Evolutionary conservation across 225 moss, liverwort and hornwort species (phyloP).

Genomic region (Pseudoscleropodium purum): DNA sequence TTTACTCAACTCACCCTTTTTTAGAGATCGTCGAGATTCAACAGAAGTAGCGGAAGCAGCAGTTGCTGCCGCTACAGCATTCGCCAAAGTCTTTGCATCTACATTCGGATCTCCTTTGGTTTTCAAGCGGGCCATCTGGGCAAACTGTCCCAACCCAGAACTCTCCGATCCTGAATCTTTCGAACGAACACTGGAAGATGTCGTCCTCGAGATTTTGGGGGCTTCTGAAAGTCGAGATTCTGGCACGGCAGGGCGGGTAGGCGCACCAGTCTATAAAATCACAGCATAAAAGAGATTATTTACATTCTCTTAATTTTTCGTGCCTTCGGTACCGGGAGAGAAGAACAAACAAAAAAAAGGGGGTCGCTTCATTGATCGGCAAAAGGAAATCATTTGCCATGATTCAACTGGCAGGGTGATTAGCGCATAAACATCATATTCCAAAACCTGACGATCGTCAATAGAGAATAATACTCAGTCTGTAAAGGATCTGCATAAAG

Average conservation of each 20-base stretch:
- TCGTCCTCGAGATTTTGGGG: conserved; percentile 29
- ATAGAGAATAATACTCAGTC: not conserved
- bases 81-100: conserved; percentile 62
- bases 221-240: conserved; percentile 45
- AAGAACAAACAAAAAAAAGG: not conserved
- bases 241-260: conserved; percentile 31
- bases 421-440: not conserved
- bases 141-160: conserved; percentile 46
- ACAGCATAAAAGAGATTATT: not conserved
- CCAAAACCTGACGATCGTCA: not conserved
- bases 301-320: not conserved
- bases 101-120: conserved; percentile 65
- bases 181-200: conserved; percentile 27
- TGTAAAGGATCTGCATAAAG: not conserved
- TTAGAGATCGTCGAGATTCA: conserved; percentile 60
- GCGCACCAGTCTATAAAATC: conserved; percentile 31
- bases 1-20: conserved; percentile 48
- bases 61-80: conserved; percentile 66
- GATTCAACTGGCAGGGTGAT: not conserved
- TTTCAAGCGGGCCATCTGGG: conserved; percentile 46
- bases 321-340: not conserved
- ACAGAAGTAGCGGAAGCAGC: conserved; percentile 45
- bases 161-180: conserved; percentile 59
- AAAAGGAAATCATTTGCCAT: not conserved
- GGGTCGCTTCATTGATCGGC: not conserved